Percentiles rank a stretch among this genome's conserved stretches.
Evolutionary conservation across 2,329 filamentous ascomycete species (phyloP).

Genomic region (Cryphonectria carpinicola): DNA sequence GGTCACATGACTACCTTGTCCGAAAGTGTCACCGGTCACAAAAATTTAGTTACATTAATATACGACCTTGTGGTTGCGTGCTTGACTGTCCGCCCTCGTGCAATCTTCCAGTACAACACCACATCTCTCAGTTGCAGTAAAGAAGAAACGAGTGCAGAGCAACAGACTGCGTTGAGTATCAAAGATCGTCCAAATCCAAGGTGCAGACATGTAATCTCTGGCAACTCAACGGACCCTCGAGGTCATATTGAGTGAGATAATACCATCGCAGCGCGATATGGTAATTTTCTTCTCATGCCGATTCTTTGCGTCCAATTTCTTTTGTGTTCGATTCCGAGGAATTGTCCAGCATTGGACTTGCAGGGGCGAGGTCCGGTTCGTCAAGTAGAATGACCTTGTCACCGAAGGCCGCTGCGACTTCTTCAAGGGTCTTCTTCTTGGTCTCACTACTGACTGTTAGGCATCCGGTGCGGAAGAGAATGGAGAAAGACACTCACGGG

Average conservation of each 20-base stretch:
- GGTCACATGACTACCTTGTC: neutral
- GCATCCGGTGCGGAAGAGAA: neutral
- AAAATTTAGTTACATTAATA: neutral
- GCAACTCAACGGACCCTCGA: neutral
- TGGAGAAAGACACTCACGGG: slow-evolving; percentile 37
- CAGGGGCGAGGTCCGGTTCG: neutral
- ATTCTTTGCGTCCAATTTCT: slow-evolving; percentile 4
- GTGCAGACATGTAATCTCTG: neutral
- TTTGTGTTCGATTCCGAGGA: neutral
- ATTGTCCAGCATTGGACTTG: neutral
- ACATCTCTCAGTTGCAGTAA: neutral
- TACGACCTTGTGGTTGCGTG: neutral
- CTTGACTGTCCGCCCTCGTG: neutral
- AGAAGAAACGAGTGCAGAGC: neutral
- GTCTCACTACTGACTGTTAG: slow-evolving; percentile 40
- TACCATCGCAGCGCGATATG: neutral
- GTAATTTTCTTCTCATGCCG: neutral
- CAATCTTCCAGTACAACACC: neutral
- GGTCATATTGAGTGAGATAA: neutral
- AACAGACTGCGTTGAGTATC: neutral
- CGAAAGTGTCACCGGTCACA: neutral
- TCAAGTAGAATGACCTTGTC: slow-evolving; percentile 45
- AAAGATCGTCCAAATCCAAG: neutral
- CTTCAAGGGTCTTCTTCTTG: slow-evolving; percentile 51
- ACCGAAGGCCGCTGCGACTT: slow-evolving; percentile 53